These are phyloP conservation scores for Pestalotiopsis sp. DNA, from an alignment of 2,329 filamentous ascomycete genomes.

Conservation along the genomic window DNA sequence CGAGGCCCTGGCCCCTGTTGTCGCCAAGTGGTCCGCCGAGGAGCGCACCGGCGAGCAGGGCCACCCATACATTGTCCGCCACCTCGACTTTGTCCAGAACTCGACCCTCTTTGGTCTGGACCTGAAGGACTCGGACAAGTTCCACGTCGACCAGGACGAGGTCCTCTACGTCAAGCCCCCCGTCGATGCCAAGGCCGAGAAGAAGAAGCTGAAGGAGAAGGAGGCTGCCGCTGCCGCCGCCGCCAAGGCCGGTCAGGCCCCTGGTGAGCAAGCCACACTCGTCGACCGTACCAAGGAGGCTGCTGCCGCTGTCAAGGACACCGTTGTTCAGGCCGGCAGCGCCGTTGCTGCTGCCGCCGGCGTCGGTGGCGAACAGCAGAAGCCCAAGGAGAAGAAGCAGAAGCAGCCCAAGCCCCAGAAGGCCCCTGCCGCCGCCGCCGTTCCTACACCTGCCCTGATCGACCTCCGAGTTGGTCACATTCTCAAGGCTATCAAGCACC, in stretches of 20 bases:
- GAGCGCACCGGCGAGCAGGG: conserved; percentile 89
- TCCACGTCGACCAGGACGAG: conserved; percentile 77
- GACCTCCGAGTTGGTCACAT: conserved; percentile 97
- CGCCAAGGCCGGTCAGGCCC: conserved; percentile 37
- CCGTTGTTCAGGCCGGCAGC: conserved; percentile 16
- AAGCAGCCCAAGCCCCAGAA: conserved; percentile 79
- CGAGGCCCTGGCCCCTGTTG: conserved; percentile 73
- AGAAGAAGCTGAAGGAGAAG: conserved; percentile 95
- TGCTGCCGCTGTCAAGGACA: conserved; percentile 56
- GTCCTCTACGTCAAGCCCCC: conserved; percentile 87
- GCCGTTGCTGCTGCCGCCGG: conserved; percentile 35
- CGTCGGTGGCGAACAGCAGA: conserved; percentile 36
- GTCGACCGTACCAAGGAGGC: conserved; percentile 65
- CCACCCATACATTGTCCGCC: conserved; percentile 87
- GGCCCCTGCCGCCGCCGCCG: conserved; percentile 69
- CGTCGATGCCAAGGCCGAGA: conserved; percentile 90
- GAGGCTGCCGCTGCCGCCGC: conserved; percentile 72
- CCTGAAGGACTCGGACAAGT: conserved; percentile 73
- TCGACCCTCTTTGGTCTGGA: conserved; percentile 73
- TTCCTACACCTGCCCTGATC: conserved; percentile 82
- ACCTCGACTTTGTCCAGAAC: conserved; percentile 95
- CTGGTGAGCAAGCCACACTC: conserved; percentile 48
- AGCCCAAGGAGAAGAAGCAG: conserved; percentile 81
- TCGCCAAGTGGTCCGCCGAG: conserved; percentile 80
- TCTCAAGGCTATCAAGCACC: conserved; percentile 92